Evolutionary conservation across 257 asterid species (phyloP), one percentile per base, ranked within the genome.

Genomic region (Cordia subcordata): DNA sequence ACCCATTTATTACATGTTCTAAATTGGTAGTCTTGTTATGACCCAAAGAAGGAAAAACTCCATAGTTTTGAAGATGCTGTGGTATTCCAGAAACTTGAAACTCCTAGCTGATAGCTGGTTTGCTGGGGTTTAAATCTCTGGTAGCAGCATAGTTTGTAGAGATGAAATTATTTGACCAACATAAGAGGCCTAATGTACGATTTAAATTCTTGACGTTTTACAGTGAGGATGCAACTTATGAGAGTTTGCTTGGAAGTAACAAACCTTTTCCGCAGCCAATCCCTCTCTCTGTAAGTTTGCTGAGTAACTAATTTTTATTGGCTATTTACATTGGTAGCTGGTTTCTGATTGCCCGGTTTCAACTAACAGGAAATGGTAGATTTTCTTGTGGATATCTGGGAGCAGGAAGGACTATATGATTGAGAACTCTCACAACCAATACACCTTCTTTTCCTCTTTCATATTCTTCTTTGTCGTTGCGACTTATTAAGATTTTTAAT

Each of bases 201-300:
- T 18, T 16, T 40, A 53, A n/a, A 27, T 6, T 27, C 53, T 52
- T 63, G 21, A 51, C 35, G 8, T 37, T 56, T 71, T 79, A 76
- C 83, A 88, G 98, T 73, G 79, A 78, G 83, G 73, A 84, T 72
- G 76, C 86, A 52, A 85, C 85, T 16, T 88, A 88, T 21, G 95
- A 92, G 58, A 79, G 76, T 64, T 77, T 92, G 83, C 96, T 92
- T 5, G 90, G 94, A 57, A 75, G 82, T 44, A 85, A 79, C 78
- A 92, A 84, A 69, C 88, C 88, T 38, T 86, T 92, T 62, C 85
- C 93, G 23, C 90, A 77, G 63, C 85, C 93, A 37, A 79, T 88
- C 67, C 96, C 94, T n/a, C 77, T 92, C 67, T 45, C 92, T 53
- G 98, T 92, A 72, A 81, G 98, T 77, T 50, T 62, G 44, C 53